Evolutionary conservation across 805 yeast species (phyloP).

Genomic region (Millerozyma miso): DNA sequence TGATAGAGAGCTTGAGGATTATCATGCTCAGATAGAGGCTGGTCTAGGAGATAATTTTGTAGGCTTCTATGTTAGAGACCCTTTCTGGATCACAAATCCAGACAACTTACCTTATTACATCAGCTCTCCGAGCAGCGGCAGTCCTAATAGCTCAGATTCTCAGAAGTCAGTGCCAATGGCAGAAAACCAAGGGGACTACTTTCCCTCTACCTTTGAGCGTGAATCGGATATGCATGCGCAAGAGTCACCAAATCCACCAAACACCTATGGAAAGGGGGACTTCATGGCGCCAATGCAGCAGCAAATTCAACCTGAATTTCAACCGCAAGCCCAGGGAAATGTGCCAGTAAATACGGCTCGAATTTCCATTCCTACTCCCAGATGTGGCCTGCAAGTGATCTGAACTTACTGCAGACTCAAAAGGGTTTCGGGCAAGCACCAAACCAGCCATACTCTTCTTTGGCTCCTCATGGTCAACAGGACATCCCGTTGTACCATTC

Average conservation of each 20-base stretch:
- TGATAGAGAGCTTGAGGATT: constrained; percentile 1
- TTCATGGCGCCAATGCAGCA: background rate
- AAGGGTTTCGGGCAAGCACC: background rate
- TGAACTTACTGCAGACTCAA: background rate
- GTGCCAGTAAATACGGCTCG: background rate
- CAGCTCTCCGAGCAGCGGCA: constrained; percentile 25
- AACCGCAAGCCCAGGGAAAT: background rate
- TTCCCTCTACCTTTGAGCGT: background rate
- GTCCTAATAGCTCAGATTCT: background rate
- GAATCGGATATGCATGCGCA: background rate
- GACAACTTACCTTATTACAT: constrained; percentile 39
- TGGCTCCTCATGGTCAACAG: background rate
- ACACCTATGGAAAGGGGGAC: background rate
- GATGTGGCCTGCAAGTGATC: background rate
- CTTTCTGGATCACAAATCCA: constrained; percentile 50
- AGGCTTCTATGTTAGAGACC: constrained; percentile 44
- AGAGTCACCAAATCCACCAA: background rate
- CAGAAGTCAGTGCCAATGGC: background rate
- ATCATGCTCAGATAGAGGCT: background rate
- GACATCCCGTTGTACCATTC: background rate
- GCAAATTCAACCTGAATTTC: background rate
- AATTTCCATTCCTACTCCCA: background rate
- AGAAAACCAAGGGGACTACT: background rate
- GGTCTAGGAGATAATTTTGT: constrained; percentile 3
- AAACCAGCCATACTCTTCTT: background rate